Percentiles rank a stretch among this genome's conserved stretches.
Evolutionary conservation across 495 filamentous ascomycete genomes (phyloP).

Genomic region (Hypomontagnella submonticulosa): DNA sequence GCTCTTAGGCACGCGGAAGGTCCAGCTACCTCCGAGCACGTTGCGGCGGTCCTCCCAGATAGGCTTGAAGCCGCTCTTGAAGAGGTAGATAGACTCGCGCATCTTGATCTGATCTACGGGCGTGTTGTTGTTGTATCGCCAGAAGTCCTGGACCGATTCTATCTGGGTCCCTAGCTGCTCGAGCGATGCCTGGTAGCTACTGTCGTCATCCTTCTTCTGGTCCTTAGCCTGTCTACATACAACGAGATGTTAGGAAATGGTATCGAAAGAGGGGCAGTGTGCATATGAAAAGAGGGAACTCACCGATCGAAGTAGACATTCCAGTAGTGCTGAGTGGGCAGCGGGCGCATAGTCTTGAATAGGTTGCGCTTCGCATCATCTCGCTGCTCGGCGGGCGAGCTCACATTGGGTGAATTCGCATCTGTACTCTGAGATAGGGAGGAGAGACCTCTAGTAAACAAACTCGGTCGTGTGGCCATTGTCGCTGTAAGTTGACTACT

Average conservation of each 20-base stretch:
- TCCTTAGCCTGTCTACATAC: conserved; percentile 55
- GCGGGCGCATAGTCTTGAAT: conserved; percentile 67
- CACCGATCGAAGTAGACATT: conserved; percentile 68
- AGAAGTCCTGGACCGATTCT: conserved; percentile 82
- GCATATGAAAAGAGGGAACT: conserved; percentile 1
- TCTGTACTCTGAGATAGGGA: conserved; percentile 62
- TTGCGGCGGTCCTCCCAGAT: conserved; percentile 94
- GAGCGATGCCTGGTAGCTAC: conserved; percentile 70
- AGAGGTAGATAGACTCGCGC: conserved; percentile 86
- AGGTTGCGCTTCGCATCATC: conserved; percentile 70
- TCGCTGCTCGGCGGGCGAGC: conserved; percentile 65
- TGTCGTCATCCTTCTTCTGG: conserved; percentile 51
- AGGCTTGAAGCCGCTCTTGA: conserved; percentile 85
- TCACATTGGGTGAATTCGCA: conserved; percentile 60
- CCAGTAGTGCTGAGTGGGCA: conserved; percentile 71
- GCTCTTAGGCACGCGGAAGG: conserved; percentile 83
- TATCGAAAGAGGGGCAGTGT: background rate
- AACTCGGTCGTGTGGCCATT: conserved; percentile 62
- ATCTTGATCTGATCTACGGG: conserved; percentile 79
- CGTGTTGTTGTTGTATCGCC: conserved; percentile 90
- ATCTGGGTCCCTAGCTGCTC: conserved; percentile 75
- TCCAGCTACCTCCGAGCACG: conserved; percentile 82
- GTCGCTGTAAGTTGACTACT: conserved; percentile 12
- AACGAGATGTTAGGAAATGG: conserved; percentile 20
- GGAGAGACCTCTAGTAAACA: conserved; percentile 66